Conservation (phyloP, 108 stramenopile genomes). For the Fragilaria crotonensis region DNA sequence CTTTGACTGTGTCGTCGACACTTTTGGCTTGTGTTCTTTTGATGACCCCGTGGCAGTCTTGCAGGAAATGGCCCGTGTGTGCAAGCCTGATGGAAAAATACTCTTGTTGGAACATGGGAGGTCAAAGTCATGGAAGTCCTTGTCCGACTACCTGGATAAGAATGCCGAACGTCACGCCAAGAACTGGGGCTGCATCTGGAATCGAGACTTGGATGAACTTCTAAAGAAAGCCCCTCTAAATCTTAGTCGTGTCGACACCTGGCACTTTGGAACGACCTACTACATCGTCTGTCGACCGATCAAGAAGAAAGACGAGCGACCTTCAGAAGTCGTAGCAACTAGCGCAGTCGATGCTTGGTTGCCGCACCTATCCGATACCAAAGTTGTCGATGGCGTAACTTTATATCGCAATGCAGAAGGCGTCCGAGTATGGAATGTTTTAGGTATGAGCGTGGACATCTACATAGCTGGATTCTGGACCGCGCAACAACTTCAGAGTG, state of each 20-base stretch:
- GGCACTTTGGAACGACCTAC: slow-evolving; percentile 92
- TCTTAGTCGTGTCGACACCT: slow-evolving; percentile 43
- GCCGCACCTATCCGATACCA: not conserved
- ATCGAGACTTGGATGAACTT: slow-evolving; percentile 75
- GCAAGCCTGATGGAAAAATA: slow-evolving; percentile 74
- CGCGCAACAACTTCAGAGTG: slow-evolving; percentile 5
- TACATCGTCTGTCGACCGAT: slow-evolving; percentile 62
- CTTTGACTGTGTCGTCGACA: slow-evolving; percentile 91
- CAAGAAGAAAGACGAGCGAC: not conserved
- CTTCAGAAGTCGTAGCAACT: not conserved
- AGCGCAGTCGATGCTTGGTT: too few relatives aligned
- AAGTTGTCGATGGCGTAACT: slow-evolving; percentile 11
- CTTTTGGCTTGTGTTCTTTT: slow-evolving; percentile 88
- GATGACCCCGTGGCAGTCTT: slow-evolving; percentile 81
- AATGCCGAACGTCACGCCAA: slow-evolving; percentile 73
- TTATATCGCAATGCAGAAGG: slow-evolving; percentile 26
- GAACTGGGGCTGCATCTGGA: slow-evolving; percentile 92
- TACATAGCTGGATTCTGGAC: slow-evolving; percentile 28
- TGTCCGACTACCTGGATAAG: slow-evolving; percentile 59
- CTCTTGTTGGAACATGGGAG: slow-evolving; percentile 77
- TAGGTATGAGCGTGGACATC: slow-evolving; percentile 18
- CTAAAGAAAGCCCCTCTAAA: slow-evolving; percentile 44
- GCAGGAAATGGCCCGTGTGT: slow-evolving; percentile 77
- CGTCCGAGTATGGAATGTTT: slow-evolving; percentile 15
- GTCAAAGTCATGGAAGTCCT: slow-evolving; percentile 45